Evolutionary conservation across 2,329 filamentous ascomycete genomes (phyloP).

Genomic region (Ambrosiella xylebori): DNA sequence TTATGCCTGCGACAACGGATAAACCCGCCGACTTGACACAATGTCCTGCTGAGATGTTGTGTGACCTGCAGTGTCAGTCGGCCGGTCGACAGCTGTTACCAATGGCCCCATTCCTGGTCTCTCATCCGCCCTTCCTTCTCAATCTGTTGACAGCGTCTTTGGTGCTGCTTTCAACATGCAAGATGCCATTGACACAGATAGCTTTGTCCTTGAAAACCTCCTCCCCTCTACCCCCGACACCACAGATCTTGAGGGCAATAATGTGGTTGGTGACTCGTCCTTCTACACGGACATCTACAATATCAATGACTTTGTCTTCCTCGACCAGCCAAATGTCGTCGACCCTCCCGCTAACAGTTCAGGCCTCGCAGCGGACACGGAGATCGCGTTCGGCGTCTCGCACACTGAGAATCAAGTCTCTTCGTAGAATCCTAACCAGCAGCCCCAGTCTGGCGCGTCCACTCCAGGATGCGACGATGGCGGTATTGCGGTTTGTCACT

Average conservation of each 20-base stretch:
- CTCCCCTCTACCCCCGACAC: conserved; percentile 57
- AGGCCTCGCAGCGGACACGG: conserved; percentile 35
- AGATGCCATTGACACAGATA: conserved; percentile 54
- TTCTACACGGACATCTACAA: conserved; percentile 32
- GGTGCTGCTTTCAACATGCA: conserved; percentile 50
- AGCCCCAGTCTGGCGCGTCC: conserved; percentile 60
- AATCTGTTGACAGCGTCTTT: conserved; percentile 49
- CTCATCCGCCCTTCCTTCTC: conserved; percentile 10
- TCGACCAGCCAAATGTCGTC: conserved; percentile 30
- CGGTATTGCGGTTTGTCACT: conserved; percentile 54
- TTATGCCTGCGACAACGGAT: conserved; percentile 15
- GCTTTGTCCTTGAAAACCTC: conserved; percentile 59
- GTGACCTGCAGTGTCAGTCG: conserved; percentile 99
- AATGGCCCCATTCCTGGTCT: conserved; percentile 2
- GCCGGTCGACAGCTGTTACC: conserved; percentile 36
- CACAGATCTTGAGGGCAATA: conserved; percentile 48
- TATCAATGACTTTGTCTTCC: conserved; percentile 35
- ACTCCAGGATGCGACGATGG: conserved; percentile 56
- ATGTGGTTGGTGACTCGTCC: conserved; percentile 45
- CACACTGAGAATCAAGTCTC: conserved; percentile 43
- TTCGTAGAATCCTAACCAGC: conserved; percentile 52
- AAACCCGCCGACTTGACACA: conserved; percentile 83
- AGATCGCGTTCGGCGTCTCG: conserved; percentile 34
- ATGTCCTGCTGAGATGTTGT: conserved; percentile 99
- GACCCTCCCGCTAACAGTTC: conserved; percentile 29